phyloP scores from a whole-genome alignment of 345 rosid genomes.

The Pugionium cornutum region DNA sequence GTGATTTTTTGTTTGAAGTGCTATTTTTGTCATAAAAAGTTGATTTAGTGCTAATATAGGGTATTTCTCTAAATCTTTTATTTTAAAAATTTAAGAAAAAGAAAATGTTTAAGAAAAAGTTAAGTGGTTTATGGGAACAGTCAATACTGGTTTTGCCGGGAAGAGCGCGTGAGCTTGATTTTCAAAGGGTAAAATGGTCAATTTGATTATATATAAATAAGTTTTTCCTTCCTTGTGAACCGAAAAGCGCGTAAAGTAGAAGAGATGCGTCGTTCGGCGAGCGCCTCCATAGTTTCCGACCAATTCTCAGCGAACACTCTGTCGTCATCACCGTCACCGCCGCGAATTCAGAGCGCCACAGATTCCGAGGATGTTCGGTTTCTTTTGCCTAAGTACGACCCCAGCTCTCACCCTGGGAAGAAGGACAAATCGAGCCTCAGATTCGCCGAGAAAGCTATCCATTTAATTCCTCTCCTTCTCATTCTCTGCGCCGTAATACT shows the following conservation, averaged over 20 bases:
- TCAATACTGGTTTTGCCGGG: conserved; percentile 18
- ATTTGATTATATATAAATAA: background rate
- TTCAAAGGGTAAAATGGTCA: conserved; percentile 10
- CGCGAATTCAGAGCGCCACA: conserved; percentile 15
- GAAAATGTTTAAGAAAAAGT: background rate
- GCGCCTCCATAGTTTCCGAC: conserved; percentile 51
- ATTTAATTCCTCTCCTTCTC: conserved; percentile 70
- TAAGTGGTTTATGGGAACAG: background rate
- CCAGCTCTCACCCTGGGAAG: conserved; percentile 61
- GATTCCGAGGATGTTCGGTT: conserved; percentile 35
- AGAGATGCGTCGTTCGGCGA: conserved; percentile 72
- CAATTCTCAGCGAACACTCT: conserved; percentile 40
- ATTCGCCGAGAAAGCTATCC: conserved; percentile 81
- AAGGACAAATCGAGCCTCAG: conserved; percentile 61
- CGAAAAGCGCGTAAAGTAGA: conserved; percentile 31
- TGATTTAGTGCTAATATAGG: no score
- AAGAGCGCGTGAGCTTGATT: conserved; percentile 27
- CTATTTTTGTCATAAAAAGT: no score
- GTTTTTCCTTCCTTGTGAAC: background rate
- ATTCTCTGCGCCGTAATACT: conserved; percentile 65
- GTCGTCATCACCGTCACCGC: conserved; percentile 40
- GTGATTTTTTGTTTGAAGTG: no score
- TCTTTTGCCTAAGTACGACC: conserved; percentile 65
- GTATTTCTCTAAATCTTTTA: no score
- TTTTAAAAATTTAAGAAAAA: background rate